These are phyloP conservation scores for Fusarium falciforme DNA, from an alignment of 2,329 filamentous ascomycete species.

Conservation along the genomic window DNA sequence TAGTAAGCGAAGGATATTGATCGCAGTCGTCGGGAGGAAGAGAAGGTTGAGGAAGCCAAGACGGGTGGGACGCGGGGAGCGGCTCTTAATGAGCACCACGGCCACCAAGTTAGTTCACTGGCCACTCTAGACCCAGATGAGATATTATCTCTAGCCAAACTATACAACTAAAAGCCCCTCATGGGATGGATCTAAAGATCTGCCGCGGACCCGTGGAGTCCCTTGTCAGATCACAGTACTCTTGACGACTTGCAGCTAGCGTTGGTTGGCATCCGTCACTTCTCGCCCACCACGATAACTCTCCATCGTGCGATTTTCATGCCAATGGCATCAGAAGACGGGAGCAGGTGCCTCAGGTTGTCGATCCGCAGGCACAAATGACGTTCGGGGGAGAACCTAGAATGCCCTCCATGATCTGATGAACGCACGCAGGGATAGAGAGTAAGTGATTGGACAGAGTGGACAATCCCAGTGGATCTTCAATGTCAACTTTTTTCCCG, in stretches of 20 bases:
- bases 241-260: neutral
- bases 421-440: neutral
- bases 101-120: neutral
- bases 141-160: neutral
- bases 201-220: neutral
- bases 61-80: neutral
- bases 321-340: neutral
- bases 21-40: neutral
- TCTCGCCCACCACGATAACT: neutral
- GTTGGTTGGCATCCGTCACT: neutral
- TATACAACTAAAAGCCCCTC: neutral
- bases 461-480: neutral
- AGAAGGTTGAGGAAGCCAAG: neutral
- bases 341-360: neutral
- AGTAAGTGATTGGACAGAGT: neutral
- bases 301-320: neutral
- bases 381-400: neutral
- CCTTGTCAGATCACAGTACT: neutral
- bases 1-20: neutral
- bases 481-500: neutral
- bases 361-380: neutral
- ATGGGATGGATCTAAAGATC: neutral
- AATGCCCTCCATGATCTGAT: neutral
- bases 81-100: neutral
- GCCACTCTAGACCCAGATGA: neutral